Conservation (phyloP, 768 basidiomycete genomes). For the Xerocomus brunneocitrinus region DNA sequence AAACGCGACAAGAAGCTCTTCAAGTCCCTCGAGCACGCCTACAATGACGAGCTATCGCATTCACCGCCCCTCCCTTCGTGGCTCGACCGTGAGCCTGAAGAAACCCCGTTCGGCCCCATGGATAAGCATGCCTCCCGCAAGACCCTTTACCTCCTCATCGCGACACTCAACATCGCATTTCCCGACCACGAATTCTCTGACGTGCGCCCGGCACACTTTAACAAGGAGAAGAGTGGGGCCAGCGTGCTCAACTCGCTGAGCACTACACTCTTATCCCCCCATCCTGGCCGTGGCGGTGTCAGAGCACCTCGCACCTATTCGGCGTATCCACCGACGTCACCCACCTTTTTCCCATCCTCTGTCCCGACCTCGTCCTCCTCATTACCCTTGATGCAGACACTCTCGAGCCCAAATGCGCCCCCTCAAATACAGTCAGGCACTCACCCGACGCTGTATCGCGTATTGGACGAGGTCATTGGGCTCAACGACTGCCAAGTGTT, state of each 20-base stretch:
- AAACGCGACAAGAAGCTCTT: slow-evolving; percentile 96
- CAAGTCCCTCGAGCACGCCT: slow-evolving; percentile 84
- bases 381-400: slow-evolving; percentile 56
- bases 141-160: slow-evolving; percentile 93
- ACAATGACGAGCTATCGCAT: slow-evolving; percentile 69
- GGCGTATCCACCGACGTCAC: slow-evolving; percentile 70
- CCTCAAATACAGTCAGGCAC: slow-evolving; percentile 76
- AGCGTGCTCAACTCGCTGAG: slow-evolving; percentile 81
- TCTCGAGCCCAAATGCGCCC: slow-evolving; percentile 63
- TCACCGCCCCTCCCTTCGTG: slow-evolving; percentile 85
- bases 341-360: slow-evolving; percentile 74
- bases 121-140: slow-evolving; percentile 81
- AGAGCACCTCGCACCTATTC: slow-evolving; percentile 79
- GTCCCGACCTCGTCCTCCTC: slow-evolving; percentile 66
- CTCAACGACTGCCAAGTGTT: slow-evolving; percentile 93
- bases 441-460: slow-evolving; percentile 82
- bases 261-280: slow-evolving; percentile 74
- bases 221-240: slow-evolving; percentile 70
- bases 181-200: slow-evolving; percentile 97
- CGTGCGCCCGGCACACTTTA: slow-evolving; percentile 86
- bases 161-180: slow-evolving; percentile 94
- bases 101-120: slow-evolving; percentile 88
- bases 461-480: slow-evolving; percentile 86
- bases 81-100: slow-evolving; percentile 65
- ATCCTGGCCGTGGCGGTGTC: slow-evolving; percentile 47